These are phyloP conservation scores for Microcos paniculata DNA, from an alignment of 345 rosid species.

Conservation along the genomic window DNA sequence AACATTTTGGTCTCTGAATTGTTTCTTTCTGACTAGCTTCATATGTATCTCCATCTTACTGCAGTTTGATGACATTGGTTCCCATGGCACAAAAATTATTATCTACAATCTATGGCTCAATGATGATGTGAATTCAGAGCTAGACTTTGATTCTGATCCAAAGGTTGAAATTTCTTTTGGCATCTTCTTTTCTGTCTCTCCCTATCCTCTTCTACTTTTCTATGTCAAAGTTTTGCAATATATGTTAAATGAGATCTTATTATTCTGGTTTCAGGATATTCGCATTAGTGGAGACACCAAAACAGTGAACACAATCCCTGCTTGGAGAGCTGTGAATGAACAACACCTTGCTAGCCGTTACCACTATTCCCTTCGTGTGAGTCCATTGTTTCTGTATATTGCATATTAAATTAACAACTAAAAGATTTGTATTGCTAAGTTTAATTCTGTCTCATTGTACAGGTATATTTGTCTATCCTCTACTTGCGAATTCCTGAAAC, in stretches of 20 bases:
- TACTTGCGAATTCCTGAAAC: constrained; percentile 76
- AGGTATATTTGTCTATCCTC: constrained; percentile 84
- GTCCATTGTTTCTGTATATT: constrained; percentile 20
- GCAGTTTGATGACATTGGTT: constrained; percentile 81
- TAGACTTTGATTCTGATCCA: constrained; percentile 69
- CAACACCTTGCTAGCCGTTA: constrained; percentile 66
- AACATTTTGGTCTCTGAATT: background rate
- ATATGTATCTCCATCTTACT: constrained; percentile 19
- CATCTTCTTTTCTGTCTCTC: constrained; percentile 14
- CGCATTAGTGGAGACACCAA: constrained; percentile 61
- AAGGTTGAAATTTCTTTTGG: constrained; percentile 43
- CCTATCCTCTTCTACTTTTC: background rate
- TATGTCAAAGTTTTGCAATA: constrained; percentile 6
- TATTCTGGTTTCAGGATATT: constrained; percentile 59
- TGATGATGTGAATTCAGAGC: constrained; percentile 62
- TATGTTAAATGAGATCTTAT: constrained; percentile 16
- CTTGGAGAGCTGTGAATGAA: constrained; percentile 54
- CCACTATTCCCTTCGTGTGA: constrained; percentile 78
- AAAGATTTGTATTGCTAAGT: constrained; percentile 5
- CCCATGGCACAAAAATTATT: constrained; percentile 86
- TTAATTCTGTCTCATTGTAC: constrained; percentile 14
- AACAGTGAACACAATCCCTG: constrained; percentile 35
- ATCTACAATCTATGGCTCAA: constrained; percentile 84
- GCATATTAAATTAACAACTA: background rate
- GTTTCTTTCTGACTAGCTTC: constrained; percentile 12